Conservation (phyloP, 2,329 filamentous ascomycete species). For the Fusarium pseudocircinatum region DNA sequence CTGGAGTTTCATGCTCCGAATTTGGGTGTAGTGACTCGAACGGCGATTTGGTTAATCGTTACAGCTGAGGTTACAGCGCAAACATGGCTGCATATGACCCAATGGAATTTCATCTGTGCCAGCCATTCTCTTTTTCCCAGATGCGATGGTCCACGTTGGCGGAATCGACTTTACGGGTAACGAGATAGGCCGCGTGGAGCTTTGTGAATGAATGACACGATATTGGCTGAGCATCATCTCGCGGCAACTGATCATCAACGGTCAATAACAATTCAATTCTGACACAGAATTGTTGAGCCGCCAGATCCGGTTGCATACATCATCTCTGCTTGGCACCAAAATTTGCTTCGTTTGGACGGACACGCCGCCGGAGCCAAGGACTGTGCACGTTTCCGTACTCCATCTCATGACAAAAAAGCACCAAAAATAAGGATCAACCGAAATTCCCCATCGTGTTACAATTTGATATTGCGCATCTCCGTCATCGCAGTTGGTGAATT, state of each 20-base stretch:
- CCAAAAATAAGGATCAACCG: slow-evolving; percentile 36
- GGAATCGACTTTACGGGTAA: neutral
- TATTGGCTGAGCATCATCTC: neutral
- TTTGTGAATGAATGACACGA: slow-evolving; percentile 5
- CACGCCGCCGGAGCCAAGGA: slow-evolving; percentile 36
- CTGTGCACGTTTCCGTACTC: slow-evolving; percentile 16
- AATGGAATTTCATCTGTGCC: neutral
- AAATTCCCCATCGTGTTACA: slow-evolving; percentile 22
- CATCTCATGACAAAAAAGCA: neutral
- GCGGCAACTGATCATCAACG: neutral
- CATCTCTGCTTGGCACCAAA: slow-evolving; percentile 36
- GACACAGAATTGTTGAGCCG: slow-evolving; percentile 31
- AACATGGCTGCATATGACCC: slow-evolving; percentile 7
- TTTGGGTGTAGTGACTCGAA: slow-evolving; percentile 24
- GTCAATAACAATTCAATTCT: neutral
- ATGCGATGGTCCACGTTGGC: slow-evolving; percentile 15
- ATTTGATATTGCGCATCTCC: neutral
- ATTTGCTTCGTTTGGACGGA: slow-evolving; percentile 34
- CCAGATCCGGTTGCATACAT: slow-evolving; percentile 39
- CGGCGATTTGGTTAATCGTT: slow-evolving; percentile 10
- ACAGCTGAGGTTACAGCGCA: slow-evolving; percentile 9
- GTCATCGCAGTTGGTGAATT: neutral
- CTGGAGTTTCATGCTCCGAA: slow-evolving; percentile 25
- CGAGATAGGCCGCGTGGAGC: slow-evolving; percentile 13
- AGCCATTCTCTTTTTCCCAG: slow-evolving; percentile 9